Evolutionary conservation across 495 filamentous ascomycete genomes (phyloP), one percentile per base, ranked within the genome.

Genomic region (Hypoxylon intermedium): DNA sequence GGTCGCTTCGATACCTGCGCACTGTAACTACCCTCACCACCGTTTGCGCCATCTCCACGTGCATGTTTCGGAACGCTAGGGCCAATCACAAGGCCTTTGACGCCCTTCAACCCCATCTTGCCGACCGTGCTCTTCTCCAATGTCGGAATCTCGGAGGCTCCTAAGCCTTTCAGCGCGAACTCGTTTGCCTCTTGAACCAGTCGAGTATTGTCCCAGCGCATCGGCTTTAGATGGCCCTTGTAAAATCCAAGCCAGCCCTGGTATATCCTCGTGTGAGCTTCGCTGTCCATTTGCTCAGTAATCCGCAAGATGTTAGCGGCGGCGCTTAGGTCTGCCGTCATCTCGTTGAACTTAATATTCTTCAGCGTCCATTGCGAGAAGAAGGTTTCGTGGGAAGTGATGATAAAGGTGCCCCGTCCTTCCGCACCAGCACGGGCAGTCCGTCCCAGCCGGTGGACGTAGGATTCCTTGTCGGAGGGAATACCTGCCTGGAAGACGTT

Each of bases 381-480:
- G 74, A 82, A 88, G 1, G 77, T 77, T 60, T 90, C 87, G 31
- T 73, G 67, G 31, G 84, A 53, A 2, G 83, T 83, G 55, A 89
- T 75, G 41, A 89, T 72, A 65, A 89, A 84, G 31, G 87, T 78
- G 13, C 86, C 87, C 52, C 84, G 79, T n/a, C 87, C 87, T 41
- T 86, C 84, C 13, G 84, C 85, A 18, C 86, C 87, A 18, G 86
- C 87, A 60, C 89, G 85, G 2, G 79, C 88, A 1, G 89, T 91
- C 15, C 89, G 85, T 13, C 89, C 89, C 5, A 90, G 76, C 19
- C 89, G 87, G 66, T 92, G 89, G 51, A 91, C 81, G 72, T 92
- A 92, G 37, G 86, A 83, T 59, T 89, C 85, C 19, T 80, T 78
- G 45, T 80, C 79, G 1, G 78, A 67, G 7, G 89, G 87, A 15